Percentiles rank a stretch among this genome's conserved stretches.
Evolutionary conservation across 23 red algal genomes (phyloP).

Genomic region (Gracilaria vermiculophylla): DNA sequence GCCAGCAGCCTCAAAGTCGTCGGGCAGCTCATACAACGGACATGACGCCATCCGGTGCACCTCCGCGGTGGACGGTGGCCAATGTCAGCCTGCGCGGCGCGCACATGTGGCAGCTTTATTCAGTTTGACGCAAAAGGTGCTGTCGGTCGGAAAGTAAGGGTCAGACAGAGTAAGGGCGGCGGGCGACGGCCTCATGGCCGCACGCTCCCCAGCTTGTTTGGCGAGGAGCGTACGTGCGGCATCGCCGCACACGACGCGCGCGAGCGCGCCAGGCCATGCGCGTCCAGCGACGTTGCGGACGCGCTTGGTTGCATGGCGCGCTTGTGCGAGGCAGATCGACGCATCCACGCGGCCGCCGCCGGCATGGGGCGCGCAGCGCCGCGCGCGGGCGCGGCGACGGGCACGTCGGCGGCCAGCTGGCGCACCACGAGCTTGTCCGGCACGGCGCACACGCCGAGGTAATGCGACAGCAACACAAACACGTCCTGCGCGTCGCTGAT

Average conservation of each 20-base stretch:
- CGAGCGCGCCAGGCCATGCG: neutral
- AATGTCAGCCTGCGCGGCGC: too few relatives aligned
- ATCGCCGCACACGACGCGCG: neutral
- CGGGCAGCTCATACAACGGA: too few relatives aligned
- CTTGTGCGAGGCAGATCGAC: conserved; percentile 1
- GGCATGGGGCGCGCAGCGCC: neutral
- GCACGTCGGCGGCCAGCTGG: neutral
- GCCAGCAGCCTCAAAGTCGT: too few relatives aligned
- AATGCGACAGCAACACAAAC: conserved; percentile 15
- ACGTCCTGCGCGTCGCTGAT: conserved; percentile 26
- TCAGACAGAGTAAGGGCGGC: too few relatives aligned
- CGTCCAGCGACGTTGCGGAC: neutral
- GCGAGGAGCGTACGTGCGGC: neutral
- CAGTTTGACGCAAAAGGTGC: too few relatives aligned
- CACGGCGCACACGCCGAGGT: neutral
- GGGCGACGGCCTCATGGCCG: too few relatives aligned
- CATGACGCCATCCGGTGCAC: too few relatives aligned
- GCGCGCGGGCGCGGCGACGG: neutral
- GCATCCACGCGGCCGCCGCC: neutral
- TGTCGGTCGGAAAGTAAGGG: too few relatives aligned
- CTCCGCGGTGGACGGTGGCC: too few relatives aligned
- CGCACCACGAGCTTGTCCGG: conserved; percentile 5
- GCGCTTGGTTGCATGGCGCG: neutral
- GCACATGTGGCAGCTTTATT: too few relatives aligned
- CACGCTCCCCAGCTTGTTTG: neutral